Conservation (phyloP, 2,329 filamentous ascomycete genomes). For the Paecilomyces dactylethromorphus region DNA sequence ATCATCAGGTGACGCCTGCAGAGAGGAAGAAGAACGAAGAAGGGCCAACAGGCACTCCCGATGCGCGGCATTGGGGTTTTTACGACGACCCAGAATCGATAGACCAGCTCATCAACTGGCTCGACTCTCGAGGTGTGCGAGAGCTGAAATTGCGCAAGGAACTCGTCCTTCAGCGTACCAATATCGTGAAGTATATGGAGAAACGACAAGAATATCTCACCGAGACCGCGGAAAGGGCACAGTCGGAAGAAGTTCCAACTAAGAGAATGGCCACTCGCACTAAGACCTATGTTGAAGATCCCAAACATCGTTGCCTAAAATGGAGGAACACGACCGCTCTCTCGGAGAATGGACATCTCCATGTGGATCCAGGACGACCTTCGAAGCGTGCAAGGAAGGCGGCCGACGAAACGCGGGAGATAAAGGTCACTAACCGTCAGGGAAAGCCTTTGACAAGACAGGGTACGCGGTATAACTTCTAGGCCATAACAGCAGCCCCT, state of each 20-base stretch:
- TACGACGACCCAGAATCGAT: conserved; percentile 74
- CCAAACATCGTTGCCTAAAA: conserved; percentile 53
- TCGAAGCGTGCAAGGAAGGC: conserved; percentile 43
- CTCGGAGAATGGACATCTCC: conserved; percentile 52
- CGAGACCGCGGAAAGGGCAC: conserved; percentile 44
- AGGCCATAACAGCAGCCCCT: conserved; percentile 4
- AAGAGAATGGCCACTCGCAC: conserved; percentile 57
- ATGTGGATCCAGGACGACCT: conserved; percentile 51
- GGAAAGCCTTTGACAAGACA: conserved; percentile 47
- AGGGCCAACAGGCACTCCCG: conserved; percentile 69
- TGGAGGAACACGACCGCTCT: conserved; percentile 62
- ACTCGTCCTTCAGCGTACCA: conserved; percentile 66
- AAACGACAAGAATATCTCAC: conserved; percentile 68
- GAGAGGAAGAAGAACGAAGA: conserved; percentile 85
- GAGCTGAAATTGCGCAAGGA: conserved; percentile 87
- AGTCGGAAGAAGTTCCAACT: conserved; percentile 38
- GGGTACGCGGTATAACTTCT: conserved; percentile 44
- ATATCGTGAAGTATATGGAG: conserved; percentile 73
- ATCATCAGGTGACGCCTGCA: conserved; percentile 74
- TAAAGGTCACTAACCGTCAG: conserved; percentile 39
- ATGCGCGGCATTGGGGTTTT: conserved; percentile 82
- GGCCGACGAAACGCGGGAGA: conserved; percentile 31
- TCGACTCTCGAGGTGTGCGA: conserved; percentile 79
- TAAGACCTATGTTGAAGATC: conserved; percentile 52
- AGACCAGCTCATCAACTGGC: conserved; percentile 75